A percentile compares a stretch with the other conserved stretches of the same genome.
phyloP scores from a whole-genome alignment of 768 basidiomycete genomes.

The Tylopilus balloui region DNA sequence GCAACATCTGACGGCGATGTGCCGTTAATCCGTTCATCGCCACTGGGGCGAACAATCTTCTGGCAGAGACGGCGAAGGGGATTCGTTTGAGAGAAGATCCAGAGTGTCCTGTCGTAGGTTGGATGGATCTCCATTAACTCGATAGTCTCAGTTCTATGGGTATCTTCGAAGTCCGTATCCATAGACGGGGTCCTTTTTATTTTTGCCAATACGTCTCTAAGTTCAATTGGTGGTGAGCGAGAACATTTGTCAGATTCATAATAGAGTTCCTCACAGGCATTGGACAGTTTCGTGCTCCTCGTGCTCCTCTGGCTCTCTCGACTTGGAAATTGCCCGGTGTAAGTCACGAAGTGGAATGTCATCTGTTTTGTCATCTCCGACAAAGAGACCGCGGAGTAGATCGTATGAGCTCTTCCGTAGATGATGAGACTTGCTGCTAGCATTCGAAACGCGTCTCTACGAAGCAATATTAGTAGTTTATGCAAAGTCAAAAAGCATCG shows the following conservation, averaged over 20 bases:
- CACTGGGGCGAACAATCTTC: conserved; percentile 73
- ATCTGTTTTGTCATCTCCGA: conserved; percentile 45
- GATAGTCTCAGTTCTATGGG: conserved; percentile 63
- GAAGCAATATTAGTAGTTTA: conserved; percentile 14
- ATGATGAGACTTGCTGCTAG: conserved; percentile 39
- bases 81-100: conserved; percentile 81
- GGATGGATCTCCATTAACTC: conserved; percentile 90
- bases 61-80: conserved; percentile 72
- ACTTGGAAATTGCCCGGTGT: conserved; percentile 33
- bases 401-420: conserved; percentile 55
- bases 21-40: conserved; percentile 85
- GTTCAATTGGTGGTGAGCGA: neutral
- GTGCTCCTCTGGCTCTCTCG: conserved; percentile 26
- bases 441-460: conserved; percentile 19
- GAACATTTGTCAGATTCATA: neutral
- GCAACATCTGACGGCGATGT: conserved; percentile 56
- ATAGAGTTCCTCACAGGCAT: conserved; percentile 51
- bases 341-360: conserved; percentile 61
- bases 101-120: conserved; percentile 84
- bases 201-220: conserved; percentile 64
- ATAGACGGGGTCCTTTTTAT: conserved; percentile 47
- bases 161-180: conserved; percentile 56
- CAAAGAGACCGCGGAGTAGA: conserved; percentile 61
- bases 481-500: neutral
- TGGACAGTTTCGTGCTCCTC: conserved; percentile 63